phyloP scores from a whole-genome alignment of 139 green algal species.

The Edaphochlamys debaryana region DNA sequence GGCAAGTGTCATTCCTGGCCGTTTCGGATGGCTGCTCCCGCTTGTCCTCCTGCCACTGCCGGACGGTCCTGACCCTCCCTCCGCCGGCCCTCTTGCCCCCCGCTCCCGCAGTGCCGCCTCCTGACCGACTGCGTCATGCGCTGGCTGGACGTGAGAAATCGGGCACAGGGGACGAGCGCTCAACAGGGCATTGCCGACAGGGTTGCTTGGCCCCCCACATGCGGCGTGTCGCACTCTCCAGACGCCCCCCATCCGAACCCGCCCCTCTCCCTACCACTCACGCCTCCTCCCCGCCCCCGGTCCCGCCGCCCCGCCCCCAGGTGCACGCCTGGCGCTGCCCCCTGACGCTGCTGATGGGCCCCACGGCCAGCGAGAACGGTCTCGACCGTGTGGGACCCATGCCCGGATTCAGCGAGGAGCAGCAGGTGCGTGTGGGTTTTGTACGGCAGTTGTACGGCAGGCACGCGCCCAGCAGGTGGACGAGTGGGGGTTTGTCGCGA shows the following conservation, averaged over 20 bases:
- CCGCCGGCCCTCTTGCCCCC: too few relatives aligned
- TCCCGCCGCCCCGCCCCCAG: background rate
- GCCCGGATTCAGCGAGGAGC: background rate
- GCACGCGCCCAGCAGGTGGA: background rate
- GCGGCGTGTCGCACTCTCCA: background rate
- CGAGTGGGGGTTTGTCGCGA: background rate
- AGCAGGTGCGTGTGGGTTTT: background rate
- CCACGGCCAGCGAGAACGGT: background rate
- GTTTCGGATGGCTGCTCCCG: too few relatives aligned
- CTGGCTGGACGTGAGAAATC: conserved; percentile 20
- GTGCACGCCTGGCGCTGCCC: conserved; percentile 5
- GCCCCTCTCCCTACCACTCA: background rate
- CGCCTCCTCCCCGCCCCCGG: background rate
- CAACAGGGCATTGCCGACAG: background rate
- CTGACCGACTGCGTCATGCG: conserved; percentile 11
- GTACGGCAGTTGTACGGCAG: background rate
- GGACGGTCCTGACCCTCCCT: too few relatives aligned
- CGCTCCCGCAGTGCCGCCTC: background rate
- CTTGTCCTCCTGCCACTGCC: too few relatives aligned
- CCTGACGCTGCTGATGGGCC: conserved; percentile 16
- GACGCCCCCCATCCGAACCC: too few relatives aligned
- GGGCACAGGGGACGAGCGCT: background rate
- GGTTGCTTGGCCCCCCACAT: background rate
- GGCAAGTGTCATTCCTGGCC: too few relatives aligned
- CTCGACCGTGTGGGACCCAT: background rate